Evolutionary conservation across 2,329 filamentous ascomycete genomes (phyloP), one percentile per base, ranked within the genome.

Genomic region (Aureobasidium sp.): DNA sequence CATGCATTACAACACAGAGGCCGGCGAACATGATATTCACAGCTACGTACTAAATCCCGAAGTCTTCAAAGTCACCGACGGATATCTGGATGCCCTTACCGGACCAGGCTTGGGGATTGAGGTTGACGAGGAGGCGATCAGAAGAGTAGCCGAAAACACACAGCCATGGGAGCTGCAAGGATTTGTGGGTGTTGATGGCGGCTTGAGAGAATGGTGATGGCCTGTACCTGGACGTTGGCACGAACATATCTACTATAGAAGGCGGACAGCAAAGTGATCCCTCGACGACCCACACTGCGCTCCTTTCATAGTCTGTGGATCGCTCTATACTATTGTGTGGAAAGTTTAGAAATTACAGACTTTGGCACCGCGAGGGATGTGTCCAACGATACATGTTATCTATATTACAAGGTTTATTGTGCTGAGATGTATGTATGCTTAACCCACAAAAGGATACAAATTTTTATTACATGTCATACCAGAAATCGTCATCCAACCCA

Each of bases 401-500:
- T 50, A 24, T 37, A 14, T 15, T 27, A 53, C 37, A 44, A 29
- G 7, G 31, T 31, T 0, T 31, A 12, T 29, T 56, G 7, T 33
- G 37, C 39, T 27, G 7, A 31, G 11, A 54, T 39, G 14, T 22
- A 54, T n/a, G 14, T 37, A 52, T 52, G 31, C 31, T 50, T 9
- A 8, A 31, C 4, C 24, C 17, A 15, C 49, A 24, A 19, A 17
- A 17, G 9, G 6, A 17, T 37, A 19, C 11, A 29, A 4, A 27
- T 27, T 11, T 9, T 24, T n/a, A 19, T 19, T 15, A 74, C 70
- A 79, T 75, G 45, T 93, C 90, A 76, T 95, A 97, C 76, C 88
- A 97, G 74, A 95, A 99, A 73, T 97, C 88, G 67, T 96, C 91
- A 73, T 96, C 90, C 67, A 97, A 74, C 0, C 90, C 92, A 68